Percentiles rank a stretch among this genome's conserved stretches.
phyloP scores from a whole-genome alignment of 345 rosid species.

The Populus deltoides region DNA sequence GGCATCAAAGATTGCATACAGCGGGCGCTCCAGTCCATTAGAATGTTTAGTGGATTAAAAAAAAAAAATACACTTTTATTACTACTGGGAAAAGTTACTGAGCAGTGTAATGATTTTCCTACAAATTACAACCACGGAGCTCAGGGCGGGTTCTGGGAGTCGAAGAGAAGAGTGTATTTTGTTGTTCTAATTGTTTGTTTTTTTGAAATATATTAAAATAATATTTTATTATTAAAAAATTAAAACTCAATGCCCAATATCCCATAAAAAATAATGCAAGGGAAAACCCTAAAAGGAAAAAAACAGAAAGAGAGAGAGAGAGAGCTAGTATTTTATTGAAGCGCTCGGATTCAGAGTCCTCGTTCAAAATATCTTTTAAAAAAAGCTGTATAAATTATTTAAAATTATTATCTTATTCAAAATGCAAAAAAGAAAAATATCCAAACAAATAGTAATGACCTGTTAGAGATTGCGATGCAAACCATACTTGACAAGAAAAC shows the following conservation, averaged over 20 bases:
- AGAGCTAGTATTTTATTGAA: too few species aligned
- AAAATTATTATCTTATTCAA: neutral
- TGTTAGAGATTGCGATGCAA: neutral
- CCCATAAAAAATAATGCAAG: too few species aligned
- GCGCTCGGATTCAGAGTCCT: neutral
- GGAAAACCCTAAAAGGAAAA: neutral
- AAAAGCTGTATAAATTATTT: too few species aligned
- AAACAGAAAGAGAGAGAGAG: too few species aligned
- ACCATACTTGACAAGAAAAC: too few species aligned
- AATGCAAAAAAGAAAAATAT: neutral
- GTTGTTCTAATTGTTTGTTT: too few species aligned
- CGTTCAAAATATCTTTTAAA: neutral
- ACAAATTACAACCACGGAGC: neutral
- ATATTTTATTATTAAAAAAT: too few species aligned
- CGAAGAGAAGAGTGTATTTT: too few species aligned
- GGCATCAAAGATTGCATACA: neutral
- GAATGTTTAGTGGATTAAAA: slow-evolving; percentile 17
- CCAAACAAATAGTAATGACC: neutral
- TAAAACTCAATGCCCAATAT: too few species aligned
- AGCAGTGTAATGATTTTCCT: neutral
- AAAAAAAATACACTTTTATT: neutral
- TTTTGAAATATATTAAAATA: too few species aligned
- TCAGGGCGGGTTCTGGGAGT: too few species aligned
- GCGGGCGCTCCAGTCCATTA: neutral
- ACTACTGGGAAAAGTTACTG: neutral